A percentile compares a stretch with the other conserved stretches of the same genome.
These are phyloP conservation scores for Penicillium sp. DNA, from an alignment of 2,329 filamentous ascomycete species.

Conservation along the genomic window DNA sequence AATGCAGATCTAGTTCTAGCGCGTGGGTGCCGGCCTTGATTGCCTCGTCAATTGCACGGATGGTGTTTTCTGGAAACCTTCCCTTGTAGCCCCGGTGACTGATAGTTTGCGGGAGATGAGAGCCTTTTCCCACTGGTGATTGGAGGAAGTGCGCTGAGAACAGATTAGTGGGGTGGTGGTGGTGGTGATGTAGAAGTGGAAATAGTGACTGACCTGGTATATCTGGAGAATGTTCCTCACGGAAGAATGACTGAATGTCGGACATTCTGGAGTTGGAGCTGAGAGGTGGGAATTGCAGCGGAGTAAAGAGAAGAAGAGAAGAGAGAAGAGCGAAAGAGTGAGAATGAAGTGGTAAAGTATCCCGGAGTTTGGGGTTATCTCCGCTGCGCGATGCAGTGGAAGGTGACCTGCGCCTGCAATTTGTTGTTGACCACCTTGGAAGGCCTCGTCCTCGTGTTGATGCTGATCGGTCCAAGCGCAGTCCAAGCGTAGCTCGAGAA, in stretches of 20 bases:
- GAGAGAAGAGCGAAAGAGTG: no score
- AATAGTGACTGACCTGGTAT: conserved; percentile 12
- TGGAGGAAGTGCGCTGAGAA: conserved; percentile 19
- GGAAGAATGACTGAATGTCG: background rate
- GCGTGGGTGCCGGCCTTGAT: conserved; percentile 76
- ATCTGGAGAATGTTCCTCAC: background rate
- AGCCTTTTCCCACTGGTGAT: conserved; percentile 4
- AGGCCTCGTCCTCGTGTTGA: no score
- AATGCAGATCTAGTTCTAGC: conserved; percentile 85
- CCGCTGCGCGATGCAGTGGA: no score
- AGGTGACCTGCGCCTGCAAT: no score
- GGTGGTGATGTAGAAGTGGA: background rate
- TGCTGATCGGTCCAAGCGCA: no score
- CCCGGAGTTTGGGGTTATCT: conserved; percentile 24
- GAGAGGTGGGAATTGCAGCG: background rate
- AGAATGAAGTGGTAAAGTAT: no score
- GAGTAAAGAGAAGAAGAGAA: no score
- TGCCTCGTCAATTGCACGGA: conserved; percentile 76
- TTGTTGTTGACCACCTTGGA: no score
- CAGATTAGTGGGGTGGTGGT: conserved; percentile 5
- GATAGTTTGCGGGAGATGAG: conserved; percentile 40
- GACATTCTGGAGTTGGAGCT: conserved; percentile 9
- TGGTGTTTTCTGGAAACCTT: conserved; percentile 81
- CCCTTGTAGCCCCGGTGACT: conserved; percentile 63
- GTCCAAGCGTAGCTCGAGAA: no score